Conservation (phyloP, 1,139 yeast species). For the Starmera stellimalicola region DNA sequence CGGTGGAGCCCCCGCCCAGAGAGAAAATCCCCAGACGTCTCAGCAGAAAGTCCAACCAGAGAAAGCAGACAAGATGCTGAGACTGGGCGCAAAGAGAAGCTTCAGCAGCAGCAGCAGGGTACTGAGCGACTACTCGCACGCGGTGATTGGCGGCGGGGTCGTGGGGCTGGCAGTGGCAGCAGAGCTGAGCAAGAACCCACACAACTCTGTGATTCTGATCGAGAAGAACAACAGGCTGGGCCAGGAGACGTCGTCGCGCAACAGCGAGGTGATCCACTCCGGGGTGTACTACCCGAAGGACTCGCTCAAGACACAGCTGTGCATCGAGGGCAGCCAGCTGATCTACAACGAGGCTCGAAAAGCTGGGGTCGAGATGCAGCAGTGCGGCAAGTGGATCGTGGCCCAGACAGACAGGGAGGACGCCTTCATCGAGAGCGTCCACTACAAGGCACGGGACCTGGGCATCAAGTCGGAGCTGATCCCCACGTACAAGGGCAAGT, state of each 20-base stretch:
- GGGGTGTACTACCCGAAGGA: conserved; percentile 73
- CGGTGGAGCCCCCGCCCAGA: too few species aligned
- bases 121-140: conserved; percentile 76
- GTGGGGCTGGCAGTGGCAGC: conserved; percentile 82
- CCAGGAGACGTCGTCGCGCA: conserved; percentile 74
- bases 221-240: conserved; percentile 65
- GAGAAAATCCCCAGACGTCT: too few species aligned
- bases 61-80: too few species aligned
- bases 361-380: conserved; percentile 44
- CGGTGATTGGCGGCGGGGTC: conserved; percentile 80
- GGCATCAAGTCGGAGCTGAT: conserved; percentile 56
- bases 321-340: conserved; percentile 64
- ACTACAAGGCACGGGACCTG: conserved; percentile 39
- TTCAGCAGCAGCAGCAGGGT: conserved; percentile 7
- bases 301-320: conserved; percentile 57
- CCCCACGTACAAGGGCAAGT: conserved; percentile 31
- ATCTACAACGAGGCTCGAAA: conserved; percentile 44
- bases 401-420: conserved; percentile 65
- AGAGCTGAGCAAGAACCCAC: conserved; percentile 40
- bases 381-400: conserved; percentile 84
- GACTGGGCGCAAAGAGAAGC: too few species aligned
- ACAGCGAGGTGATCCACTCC: conserved; percentile 90
- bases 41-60: too few species aligned
- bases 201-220: conserved; percentile 48
- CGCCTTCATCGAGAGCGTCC: conserved; percentile 45